These are phyloP conservation scores for Hypericum perforatum DNA, from an alignment of 345 rosid genomes.

Conservation along the genomic window DNA sequence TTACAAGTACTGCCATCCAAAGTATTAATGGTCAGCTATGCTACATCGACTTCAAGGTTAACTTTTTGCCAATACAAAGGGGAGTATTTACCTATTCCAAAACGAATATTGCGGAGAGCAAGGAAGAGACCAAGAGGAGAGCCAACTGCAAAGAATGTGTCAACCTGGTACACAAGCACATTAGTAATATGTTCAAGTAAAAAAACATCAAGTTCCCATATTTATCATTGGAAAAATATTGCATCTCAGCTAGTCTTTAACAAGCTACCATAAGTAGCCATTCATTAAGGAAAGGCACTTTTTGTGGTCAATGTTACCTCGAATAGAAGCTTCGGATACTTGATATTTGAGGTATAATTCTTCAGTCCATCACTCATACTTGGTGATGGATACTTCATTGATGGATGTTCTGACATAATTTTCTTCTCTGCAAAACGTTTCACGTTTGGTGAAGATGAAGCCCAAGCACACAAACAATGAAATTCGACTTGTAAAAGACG, in stretches of 20 bases:
- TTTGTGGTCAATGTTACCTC: slow-evolving; percentile 29
- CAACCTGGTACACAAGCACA: slow-evolving; percentile 41
- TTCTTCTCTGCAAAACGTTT: slow-evolving; percentile 12
- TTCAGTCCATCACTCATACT: slow-evolving; percentile 25
- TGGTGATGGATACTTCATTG: slow-evolving; percentile 17
- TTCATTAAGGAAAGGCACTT: too few species aligned
- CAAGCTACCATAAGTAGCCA: too few species aligned
- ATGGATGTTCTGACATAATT: slow-evolving; percentile 18
- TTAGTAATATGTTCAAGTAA: too few species aligned
- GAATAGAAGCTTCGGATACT: slow-evolving; percentile 85
- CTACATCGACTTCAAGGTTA: too few species aligned
- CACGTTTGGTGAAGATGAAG: slow-evolving; percentile 31
- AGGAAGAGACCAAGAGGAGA: slow-evolving; percentile 98
- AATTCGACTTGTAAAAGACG: not conserved
- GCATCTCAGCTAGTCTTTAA: too few species aligned
- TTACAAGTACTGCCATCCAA: too few species aligned
- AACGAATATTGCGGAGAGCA: slow-evolving; percentile 78
- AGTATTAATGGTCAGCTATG: too few species aligned
- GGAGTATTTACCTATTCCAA: slow-evolving; percentile 61
- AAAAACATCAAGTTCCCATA: not conserved
- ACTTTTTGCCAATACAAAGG: too few species aligned
- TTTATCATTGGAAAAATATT: not conserved
- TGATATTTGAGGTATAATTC: slow-evolving; percentile 70
- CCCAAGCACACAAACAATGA: not conserved
- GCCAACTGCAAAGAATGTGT: slow-evolving; percentile 98